Evolutionary conservation across 2,329 filamentous ascomycete species (phyloP), one percentile per base, ranked within the genome.

Genomic region (Colletotrichum cereale): DNA sequence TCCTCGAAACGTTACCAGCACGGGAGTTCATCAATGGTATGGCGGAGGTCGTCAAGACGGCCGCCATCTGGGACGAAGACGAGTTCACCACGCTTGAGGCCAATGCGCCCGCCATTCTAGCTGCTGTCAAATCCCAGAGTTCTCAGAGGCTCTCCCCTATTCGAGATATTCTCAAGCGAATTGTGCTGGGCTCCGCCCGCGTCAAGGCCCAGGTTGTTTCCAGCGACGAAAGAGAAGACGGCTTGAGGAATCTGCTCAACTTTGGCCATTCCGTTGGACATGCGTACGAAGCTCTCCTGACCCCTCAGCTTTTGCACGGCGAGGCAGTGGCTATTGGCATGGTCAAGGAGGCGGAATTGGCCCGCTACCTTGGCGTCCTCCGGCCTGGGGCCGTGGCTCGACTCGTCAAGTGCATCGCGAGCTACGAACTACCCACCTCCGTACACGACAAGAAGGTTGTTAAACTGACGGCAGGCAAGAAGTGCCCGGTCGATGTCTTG

Each of bases 191-290:
- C 14, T 98, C 95, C 10, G 95, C 95, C n/a, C 89, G 91, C 62
- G 93, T 97, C 79, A 99, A 99, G 84, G 96, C 96, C 10, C 90
- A 93, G 76, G 96, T 99, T 21, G 96, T 99, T 47, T 97, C 96
- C 16, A 91, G 92, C 26, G 96, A 99, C 80, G 96, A 99, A 84
- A 91, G 95, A 75, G 96, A 99, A 83, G 95, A 95, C 31, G 96
- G 96, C 16, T 85, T 99, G 70, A 91, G 96, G 73, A 99, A 99
- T 80, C 87, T 99, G 66, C 87, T 99, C 73, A 99, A 99, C 82
- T 98, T 98, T 82, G 96, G 96, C 40, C 96, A 99, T 80, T 98
- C 96, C 1, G 98, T 99, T 75, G 96, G 96, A 18, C 96, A 99
- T 82, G 96, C 96, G 24, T 95, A 96, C 77, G 96, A 99, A 83